Base-by-base conservation (phyloP, 441 rosid species). In the Populus hybrid region DNA sequence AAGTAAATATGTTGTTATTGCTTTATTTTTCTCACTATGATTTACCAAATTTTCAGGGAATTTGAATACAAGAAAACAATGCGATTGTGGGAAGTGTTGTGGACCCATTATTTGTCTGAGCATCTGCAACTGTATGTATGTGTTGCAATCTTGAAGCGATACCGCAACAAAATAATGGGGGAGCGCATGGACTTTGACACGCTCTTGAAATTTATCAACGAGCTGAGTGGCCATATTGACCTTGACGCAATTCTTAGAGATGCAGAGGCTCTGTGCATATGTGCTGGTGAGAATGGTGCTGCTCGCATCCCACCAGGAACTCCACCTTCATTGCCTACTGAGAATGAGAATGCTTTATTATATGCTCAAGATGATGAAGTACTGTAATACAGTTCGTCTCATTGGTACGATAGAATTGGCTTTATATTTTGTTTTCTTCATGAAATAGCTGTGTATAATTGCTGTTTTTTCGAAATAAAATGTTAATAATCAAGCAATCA, bases 131-230 rank as follows among this genome's bases (percentile, higher is more conserved):
- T 94, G 54, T 94, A 93, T 42, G 88, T 91, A 59, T 94, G 98
- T 32, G 98, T 93, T 69, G 96, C 98, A 30, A 87, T 97, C 81
- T 83, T 96, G 91, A 96, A 96, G 93, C 91, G 95, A 35, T 86
- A 86, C 82, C 97, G 97, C 23, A 82, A 79, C 84, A 94, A 91
- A 87, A 96, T 96, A 77, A 93, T 94, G 74, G 95, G 98, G 67
- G 95, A 92, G 79, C 87, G 87, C 82, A 96, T 96, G 99, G 99
- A 93, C 86, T 96, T 96, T 8, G 99, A 96, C 86, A 91, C 98
- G 0, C 97, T 97, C 36, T 83, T 95, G 86, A 97, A 95, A 84
- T 97, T 97, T 84, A 97, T 93, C 76, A 97, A 95, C 3, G 99
- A 93, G 84, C 88, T 97, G 76, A 95, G 95, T 46, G 95, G 98